Percentiles rank a stretch among this genome's conserved stretches.
phyloP scores from a whole-genome alignment of 345 rosid species.

The Abelmoschus esculentus region DNA sequence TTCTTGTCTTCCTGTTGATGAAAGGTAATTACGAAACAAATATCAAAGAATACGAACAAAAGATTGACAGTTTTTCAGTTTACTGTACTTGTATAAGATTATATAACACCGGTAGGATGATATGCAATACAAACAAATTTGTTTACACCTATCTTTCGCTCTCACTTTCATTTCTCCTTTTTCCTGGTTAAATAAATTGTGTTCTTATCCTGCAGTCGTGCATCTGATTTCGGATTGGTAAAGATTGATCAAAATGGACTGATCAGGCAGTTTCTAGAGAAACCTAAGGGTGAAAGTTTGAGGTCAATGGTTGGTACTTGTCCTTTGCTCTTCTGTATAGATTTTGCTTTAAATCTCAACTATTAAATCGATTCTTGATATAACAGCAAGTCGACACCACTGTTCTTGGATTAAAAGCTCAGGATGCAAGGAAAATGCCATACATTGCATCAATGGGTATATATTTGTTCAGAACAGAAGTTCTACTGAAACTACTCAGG shows the following conservation, averaged over 20 bases:
- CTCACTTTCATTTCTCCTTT: too few relatives aligned
- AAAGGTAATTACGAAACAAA: conserved; percentile 26
- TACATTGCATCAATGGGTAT: conserved; percentile 91
- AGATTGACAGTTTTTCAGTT: neutral
- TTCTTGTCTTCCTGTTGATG: conserved; percentile 56
- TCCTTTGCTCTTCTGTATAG: neutral
- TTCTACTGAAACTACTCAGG: conserved; percentile 60
- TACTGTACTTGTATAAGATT: neutral
- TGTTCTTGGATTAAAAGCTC: conserved; percentile 44
- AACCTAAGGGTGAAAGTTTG: conserved; percentile 62
- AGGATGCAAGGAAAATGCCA: conserved; percentile 49
- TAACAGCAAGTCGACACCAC: conserved; percentile 61
- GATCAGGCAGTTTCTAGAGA: conserved; percentile 58
- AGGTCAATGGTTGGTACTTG: conserved; percentile 51
- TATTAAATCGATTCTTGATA: neutral
- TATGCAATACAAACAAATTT: neutral
- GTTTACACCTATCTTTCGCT: too few relatives aligned
- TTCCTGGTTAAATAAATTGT: neutral
- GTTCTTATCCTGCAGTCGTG: conserved; percentile 41
- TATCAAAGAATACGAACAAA: neutral
- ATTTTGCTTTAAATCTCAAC: neutral
- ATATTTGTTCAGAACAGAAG: conserved; percentile 69
- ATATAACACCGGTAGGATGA: neutral
- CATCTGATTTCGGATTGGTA: conserved; percentile 70
- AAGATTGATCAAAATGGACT: conserved; percentile 61